Base-by-base conservation (phyloP, 768 basidiomycete genomes). In the Mycena galericulata region DNA sequence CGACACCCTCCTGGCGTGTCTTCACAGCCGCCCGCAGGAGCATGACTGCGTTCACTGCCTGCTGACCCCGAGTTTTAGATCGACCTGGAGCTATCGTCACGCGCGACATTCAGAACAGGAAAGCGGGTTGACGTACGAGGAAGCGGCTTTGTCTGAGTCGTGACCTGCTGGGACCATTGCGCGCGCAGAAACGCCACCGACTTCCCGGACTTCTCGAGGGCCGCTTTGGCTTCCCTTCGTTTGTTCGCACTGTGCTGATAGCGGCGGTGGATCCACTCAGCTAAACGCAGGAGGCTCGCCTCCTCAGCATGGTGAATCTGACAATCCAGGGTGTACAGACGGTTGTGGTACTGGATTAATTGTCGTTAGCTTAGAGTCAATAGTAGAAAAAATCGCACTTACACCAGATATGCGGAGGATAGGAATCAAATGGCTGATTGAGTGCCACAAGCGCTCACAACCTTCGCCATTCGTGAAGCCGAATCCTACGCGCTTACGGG, bases 381-480 rank as follows among this genome's bases (percentile, higher is more conserved):
- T n/a, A 26, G 20, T 26, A 41, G 34, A 36, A 36, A 14, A 14
- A 20, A 20, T 15, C 24, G 20, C n/a, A 73, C 78, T 47, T 70
- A 85, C 84, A 10, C 71, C 77, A 1, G 77, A 82, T 0, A 70
- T 65, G 2, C 80, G 62, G 0, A 79, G 72, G 18, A 82, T 73
- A 0, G 75, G 72, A 29, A 86, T 85, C 0, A 85, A 53, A 22
- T 76, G 77, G 26, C 78, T 57, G 12, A 83, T 40, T 0, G 40
- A 32, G 0, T 79, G 81, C 83, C 83, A 85, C 1, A 82, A 65
- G 1, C 74, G 56, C 59, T 82, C 79, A 8, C 72, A 65, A 1
- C 81, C 79, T 62, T 82, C 81, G 6, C 81, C 81, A 69, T 82
- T 78, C 20, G 64, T 72, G 20, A 79, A 62, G 12, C 79, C 79